These are phyloP conservation scores for Xylariaceae sp. DNA, from an alignment of 2,329 filamentous ascomycete species.

Conservation along the genomic window DNA sequence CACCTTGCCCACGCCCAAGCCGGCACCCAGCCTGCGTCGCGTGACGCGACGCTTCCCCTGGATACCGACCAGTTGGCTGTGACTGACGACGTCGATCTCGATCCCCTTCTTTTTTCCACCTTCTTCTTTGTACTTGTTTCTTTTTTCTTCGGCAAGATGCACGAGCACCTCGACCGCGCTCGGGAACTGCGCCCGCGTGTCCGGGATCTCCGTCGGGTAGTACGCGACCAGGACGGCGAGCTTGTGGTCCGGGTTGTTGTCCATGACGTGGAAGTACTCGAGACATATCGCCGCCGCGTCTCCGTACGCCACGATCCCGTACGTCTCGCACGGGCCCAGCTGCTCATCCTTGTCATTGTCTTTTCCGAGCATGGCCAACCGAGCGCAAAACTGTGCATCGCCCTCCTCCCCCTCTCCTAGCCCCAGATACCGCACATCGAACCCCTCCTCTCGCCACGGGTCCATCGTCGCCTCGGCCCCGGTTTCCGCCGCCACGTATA, in stretches of 20 bases:
- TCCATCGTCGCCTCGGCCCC: conserved; percentile 31
- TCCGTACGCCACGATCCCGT: conserved; percentile 40
- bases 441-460: conserved; percentile 40
- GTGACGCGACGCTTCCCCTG: conserved; percentile 38
- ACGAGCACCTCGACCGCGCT: conserved; percentile 35
- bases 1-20: conserved; percentile 34
- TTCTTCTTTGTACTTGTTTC: no score
- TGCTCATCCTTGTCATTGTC: background rate
- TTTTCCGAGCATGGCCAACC: background rate
- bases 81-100: conserved; percentile 37
- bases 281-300: conserved; percentile 39
- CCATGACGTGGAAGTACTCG: conserved; percentile 40
- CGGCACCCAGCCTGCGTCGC: conserved; percentile 31
- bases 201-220: conserved; percentile 40
- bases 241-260: conserved; percentile 40
- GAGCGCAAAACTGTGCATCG: background rate
- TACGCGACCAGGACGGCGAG: conserved; percentile 40
- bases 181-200: conserved; percentile 38
- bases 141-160: conserved; percentile 29
- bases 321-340: conserved; percentile 38
- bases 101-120: conserved; percentile 22
- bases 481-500: conserved; percentile 40
- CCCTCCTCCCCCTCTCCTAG: conserved; percentile 31
- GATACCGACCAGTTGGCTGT: conserved; percentile 40
- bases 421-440: conserved; percentile 38